Evolutionary conservation across 225 moss, liverwort and hornwort species (phyloP), one percentile per base, ranked within the genome.

Genomic region (Pseudoscleropodium purum): DNA sequence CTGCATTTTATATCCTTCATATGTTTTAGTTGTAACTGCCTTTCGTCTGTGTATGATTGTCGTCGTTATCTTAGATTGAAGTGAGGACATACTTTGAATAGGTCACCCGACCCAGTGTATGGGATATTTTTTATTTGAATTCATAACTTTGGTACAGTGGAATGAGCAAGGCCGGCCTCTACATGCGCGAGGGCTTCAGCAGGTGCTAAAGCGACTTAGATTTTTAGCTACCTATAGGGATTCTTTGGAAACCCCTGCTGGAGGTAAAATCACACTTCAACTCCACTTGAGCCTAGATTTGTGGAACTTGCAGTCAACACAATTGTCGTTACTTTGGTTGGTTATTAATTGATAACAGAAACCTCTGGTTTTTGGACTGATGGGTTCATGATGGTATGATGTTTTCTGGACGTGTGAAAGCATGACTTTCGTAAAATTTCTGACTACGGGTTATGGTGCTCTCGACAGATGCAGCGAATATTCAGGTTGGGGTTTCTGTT

Each of bases 121-220:
- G 51, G 73, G 51, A 66, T 90, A 33, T 87, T 89, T 54, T 60
- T 60, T 19, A 70, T 72, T 63, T 88, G 41, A 75, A 68, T 84
- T 59, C 56, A 52, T 63, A 33, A 79, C 18, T 65, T 63, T 91
- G 88, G 90, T 89, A 82, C 92, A 99, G 97, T 99, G 99, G 99
- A 97, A 95, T 92, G 88, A 89, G 60, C 91, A 91, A 93, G 91
- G 89, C 85, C 95, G 99, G 56, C 94, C 97, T 76, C 93, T 99
- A 63, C 96, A 97, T 91, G 94, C 97, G 83, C 95, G 91, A 94
- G 99, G 99, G 25, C 95, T 99, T 87, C 95, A 96, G 89, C 93
- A 93, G 88, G 93, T 97, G 88, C 91, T 93, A n/a, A 96, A 91
- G 90, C 95, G 96, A 75, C 94, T 99, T 87, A 89, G 64, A 56